These are phyloP conservation scores for Metschnikowia similis DNA, from an alignment of 805 yeast genomes.

Conservation along the genomic window DNA sequence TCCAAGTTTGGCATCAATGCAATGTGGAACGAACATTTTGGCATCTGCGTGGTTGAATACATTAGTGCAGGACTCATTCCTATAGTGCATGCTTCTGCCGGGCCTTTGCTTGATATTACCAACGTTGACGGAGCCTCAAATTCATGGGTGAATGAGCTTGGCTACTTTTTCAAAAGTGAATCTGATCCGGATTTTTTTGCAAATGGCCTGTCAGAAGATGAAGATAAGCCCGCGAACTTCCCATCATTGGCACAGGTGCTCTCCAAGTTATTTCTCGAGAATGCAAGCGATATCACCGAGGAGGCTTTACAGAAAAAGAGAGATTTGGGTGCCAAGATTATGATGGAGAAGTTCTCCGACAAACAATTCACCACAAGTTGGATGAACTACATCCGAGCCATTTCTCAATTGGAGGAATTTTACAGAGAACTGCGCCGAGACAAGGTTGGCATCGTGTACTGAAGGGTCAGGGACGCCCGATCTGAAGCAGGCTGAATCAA, in stretches of 20 bases:
- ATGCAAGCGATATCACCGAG: conserved; percentile 22
- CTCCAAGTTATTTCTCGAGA: conserved; percentile 34
- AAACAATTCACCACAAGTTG: conserved; percentile 51
- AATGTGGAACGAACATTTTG: conserved; percentile 99
- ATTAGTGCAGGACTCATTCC: conserved; percentile 84
- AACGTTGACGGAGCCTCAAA: conserved; percentile 13
- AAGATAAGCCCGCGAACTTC: conserved; percentile 20
- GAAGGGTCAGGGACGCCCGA: neutral
- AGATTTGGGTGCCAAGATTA: conserved; percentile 42
- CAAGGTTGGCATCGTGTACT: conserved; percentile 28
- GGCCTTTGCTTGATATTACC: conserved; percentile 89
- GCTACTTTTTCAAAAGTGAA: conserved; percentile 71
- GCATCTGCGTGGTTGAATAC: conserved; percentile 94
- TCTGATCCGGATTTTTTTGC: conserved; percentile 65
- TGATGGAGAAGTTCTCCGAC: conserved; percentile 57
- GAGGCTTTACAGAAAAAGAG: conserved; percentile 40
- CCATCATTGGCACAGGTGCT: conserved; percentile 52
- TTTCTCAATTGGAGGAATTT: conserved; percentile 21
- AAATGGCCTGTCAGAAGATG: conserved; percentile 7
- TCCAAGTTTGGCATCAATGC: conserved; percentile 83
- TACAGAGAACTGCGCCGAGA: conserved; percentile 25
- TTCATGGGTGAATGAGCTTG: conserved; percentile 48
- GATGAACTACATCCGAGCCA: conserved; percentile 28
- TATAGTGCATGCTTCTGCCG: conserved; percentile 90
- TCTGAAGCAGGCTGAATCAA: neutral